Evolutionary conservation across 75 land plant genomes (phyloP).

Genomic region (Cupressus sempervirens): DNA sequence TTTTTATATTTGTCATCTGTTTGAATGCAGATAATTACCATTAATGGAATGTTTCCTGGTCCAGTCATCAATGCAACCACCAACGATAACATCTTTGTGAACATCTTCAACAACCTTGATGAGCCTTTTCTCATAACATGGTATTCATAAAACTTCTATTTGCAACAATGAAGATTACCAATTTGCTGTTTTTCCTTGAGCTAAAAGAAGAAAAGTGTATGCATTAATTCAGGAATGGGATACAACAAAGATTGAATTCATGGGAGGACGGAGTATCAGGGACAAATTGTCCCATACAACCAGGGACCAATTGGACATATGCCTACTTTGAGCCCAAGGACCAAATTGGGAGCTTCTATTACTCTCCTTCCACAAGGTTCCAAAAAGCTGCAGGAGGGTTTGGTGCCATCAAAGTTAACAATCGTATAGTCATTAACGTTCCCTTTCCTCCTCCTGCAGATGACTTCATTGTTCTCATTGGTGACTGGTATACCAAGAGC

Average conservation of each 20-base stretch:
- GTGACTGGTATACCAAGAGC: conserved; percentile 29
- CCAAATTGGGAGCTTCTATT: conserved; percentile 36
- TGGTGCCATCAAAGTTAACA: conserved; percentile 26
- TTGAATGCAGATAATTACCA: conserved; percentile 36
- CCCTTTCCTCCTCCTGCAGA: conserved; percentile 33
- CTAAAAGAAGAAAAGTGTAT: neutral
- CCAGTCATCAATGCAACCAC: conserved; percentile 38
- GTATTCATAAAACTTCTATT: neutral
- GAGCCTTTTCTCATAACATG: conserved; percentile 47
- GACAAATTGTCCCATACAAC: conserved; percentile 39
- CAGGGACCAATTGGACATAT: conserved; percentile 38
- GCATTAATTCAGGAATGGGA: conserved; percentile 29
- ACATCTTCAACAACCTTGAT: conserved; percentile 38
- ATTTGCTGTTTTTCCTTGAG: neutral
- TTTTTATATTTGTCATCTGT: neutral
- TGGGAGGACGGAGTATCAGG: conserved; percentile 47
- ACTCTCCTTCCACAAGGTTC: conserved; percentile 24
- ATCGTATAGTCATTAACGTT: conserved; percentile 24
- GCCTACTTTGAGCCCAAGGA: conserved; percentile 27
- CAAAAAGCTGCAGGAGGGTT: conserved; percentile 40
- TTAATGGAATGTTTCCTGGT: conserved; percentile 45
- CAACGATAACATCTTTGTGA: conserved; percentile 35
- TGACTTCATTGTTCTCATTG: conserved; percentile 29
- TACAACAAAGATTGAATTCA: conserved; percentile 28
- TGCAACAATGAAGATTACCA: neutral